phyloP scores from a whole-genome alignment of 352 stramenopile genomes.

The Phytophthora crassamura region DNA sequence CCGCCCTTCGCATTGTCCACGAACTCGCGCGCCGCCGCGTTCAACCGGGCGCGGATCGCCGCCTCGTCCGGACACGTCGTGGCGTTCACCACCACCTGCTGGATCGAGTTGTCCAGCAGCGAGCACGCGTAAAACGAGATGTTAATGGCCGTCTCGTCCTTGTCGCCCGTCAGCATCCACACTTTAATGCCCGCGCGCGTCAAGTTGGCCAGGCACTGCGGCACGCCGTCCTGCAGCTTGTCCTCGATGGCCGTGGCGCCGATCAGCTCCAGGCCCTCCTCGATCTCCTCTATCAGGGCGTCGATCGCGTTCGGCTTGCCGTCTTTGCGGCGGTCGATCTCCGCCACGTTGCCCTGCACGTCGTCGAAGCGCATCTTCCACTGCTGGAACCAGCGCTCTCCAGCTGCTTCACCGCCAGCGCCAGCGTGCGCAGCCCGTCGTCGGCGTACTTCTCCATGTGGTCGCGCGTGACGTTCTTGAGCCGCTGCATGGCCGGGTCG shows the following conservation, averaged over 20 bases:
- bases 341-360: slow-evolving; percentile 63
- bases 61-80: slow-evolving; percentile 75
- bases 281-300: slow-evolving; percentile 84
- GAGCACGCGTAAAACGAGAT: slow-evolving; percentile 93
- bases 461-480: slow-evolving; percentile 69
- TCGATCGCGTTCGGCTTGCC: slow-evolving; percentile 77
- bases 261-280: slow-evolving; percentile 82
- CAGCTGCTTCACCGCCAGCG: slow-evolving; percentile 75
- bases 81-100: slow-evolving; percentile 78
- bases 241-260: slow-evolving; percentile 94
- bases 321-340: slow-evolving; percentile 86
- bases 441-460: slow-evolving; percentile 88
- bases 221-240: slow-evolving; percentile 92
- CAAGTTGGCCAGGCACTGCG: slow-evolving; percentile 82
- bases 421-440: slow-evolving; percentile 85
- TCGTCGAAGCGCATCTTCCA: slow-evolving; percentile 84
- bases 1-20: slow-evolving; percentile 45
- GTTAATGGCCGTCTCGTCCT: slow-evolving; percentile 96
- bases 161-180: slow-evolving; percentile 97
- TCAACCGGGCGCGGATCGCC: slow-evolving; percentile 64
- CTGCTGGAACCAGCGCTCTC: slow-evolving; percentile 72
- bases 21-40: slow-evolving; percentile 55
- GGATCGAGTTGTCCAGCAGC: slow-evolving; percentile 85
- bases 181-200: slow-evolving; percentile 92
- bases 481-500: slow-evolving; percentile 50